phyloP scores from a whole-genome alignment of 495 filamentous ascomycete species.

The Penicillium pancosmium region DNA sequence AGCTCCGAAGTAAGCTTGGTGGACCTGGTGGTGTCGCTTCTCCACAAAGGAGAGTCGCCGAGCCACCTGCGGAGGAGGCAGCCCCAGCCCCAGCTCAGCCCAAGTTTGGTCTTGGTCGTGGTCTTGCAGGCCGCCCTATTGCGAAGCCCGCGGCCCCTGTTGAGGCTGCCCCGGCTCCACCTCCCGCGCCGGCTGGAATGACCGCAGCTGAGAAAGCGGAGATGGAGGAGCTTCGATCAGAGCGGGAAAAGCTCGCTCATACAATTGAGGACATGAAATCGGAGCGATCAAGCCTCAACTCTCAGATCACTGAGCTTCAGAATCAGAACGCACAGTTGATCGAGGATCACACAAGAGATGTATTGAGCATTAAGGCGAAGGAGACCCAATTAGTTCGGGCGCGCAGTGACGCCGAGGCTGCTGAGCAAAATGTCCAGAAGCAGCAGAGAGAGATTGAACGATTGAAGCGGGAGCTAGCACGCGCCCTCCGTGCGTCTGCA shows the following conservation, averaged over 20 bases:
- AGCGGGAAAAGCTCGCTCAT: conserved; percentile 75
- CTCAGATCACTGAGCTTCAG: conserved; percentile 83
- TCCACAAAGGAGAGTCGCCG: conserved; percentile 60
- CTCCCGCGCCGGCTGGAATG: conserved; percentile 58
- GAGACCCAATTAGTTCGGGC: conserved; percentile 95
- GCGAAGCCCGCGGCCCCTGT: conserved; percentile 67
- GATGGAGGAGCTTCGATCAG: conserved; percentile 80
- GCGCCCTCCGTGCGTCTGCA: conserved; percentile 48
- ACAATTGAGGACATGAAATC: conserved; percentile 74
- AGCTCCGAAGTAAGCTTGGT: conserved; percentile 67
- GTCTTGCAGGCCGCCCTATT: conserved; percentile 83
- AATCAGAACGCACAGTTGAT: conserved; percentile 96
- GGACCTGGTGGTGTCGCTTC: conserved; percentile 64
- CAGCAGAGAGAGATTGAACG: conserved; percentile 89
- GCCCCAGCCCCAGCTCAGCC: conserved; percentile 59
- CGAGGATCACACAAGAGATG: conserved; percentile 94
- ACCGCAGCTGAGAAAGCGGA: conserved; percentile 80
- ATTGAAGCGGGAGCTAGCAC: conserved; percentile 74
- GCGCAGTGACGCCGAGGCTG: conserved; percentile 83
- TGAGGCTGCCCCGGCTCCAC: conserved; percentile 43
- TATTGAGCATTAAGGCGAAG: conserved; percentile 95
- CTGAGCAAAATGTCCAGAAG: conserved; percentile 79
- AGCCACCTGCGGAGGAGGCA: conserved; percentile 59
- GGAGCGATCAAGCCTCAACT: conserved; percentile 72
- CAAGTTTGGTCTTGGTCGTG: conserved; percentile 69